phyloP scores from a whole-genome alignment of 495 filamentous ascomycete genomes.

The Aspergillus bertholletiae region DNA sequence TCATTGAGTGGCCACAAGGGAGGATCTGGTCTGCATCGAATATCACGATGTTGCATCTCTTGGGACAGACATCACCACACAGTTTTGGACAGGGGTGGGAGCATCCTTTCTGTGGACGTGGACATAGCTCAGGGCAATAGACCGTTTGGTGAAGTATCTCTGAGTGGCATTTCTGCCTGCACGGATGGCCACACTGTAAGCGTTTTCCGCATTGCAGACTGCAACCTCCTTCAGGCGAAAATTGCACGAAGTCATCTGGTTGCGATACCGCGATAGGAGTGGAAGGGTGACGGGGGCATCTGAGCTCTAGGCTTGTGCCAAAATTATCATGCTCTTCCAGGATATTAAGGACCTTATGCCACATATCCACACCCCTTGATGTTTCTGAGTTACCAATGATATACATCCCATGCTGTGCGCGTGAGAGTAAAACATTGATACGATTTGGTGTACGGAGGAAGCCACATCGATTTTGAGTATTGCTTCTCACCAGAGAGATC shows the following conservation, averaged over 20 bases:
- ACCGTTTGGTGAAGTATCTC: conserved; percentile 59
- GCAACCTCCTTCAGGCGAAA: conserved; percentile 74
- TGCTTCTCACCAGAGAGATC: conserved; percentile 80
- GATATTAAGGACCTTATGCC: conserved; percentile 59
- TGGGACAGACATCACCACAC: conserved; percentile 60
- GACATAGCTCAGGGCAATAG: conserved; percentile 59
- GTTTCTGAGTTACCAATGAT: conserved; percentile 71
- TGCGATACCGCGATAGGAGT: conserved; percentile 50
- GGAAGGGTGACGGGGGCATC: conserved; percentile 66
- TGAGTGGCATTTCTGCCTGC: conserved; percentile 68
- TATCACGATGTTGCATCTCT: conserved; percentile 41
- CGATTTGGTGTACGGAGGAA: conserved; percentile 74
- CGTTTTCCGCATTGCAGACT: conserved; percentile 52
- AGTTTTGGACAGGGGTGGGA: conserved; percentile 55
- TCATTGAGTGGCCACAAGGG: conserved; percentile 56
- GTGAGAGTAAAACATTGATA: conserved; percentile 73
- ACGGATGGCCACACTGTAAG: conserved; percentile 70
- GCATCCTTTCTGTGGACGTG: conserved; percentile 52
- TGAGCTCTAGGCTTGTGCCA: conserved; percentile 52
- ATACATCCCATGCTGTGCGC: conserved; percentile 81
- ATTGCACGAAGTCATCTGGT: conserved; percentile 58
- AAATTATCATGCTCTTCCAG: conserved; percentile 47
- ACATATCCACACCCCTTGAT: conserved; percentile 59
- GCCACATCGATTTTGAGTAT: conserved; percentile 57
- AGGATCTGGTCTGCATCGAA: conserved; percentile 37